Evolutionary conservation across 352 stramenopile species (phyloP).

Genomic region (Phytophthora melonis): DNA sequence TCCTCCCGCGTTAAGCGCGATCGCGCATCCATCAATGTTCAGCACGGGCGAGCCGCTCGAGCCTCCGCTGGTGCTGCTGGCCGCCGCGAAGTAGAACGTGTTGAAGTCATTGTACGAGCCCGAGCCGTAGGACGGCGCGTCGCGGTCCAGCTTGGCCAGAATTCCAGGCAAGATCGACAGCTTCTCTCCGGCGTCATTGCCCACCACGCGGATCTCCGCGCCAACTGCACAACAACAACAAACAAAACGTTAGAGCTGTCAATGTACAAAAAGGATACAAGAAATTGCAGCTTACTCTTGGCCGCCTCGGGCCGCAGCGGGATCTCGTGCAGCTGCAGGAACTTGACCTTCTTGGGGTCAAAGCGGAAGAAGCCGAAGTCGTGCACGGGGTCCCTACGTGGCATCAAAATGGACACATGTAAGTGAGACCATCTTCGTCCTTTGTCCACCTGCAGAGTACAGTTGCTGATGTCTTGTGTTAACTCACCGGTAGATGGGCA

Average conservation of each 20-base stretch:
- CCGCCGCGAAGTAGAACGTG: conserved; percentile 93
- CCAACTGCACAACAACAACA: conserved; percentile 59
- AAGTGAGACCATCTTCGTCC: background rate
- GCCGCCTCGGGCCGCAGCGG: conserved; percentile 85
- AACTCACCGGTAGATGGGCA: conserved; percentile 84
- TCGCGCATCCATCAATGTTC: conserved; percentile 88
- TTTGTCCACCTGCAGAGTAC: background rate
- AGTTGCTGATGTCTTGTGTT: background rate
- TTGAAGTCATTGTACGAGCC: conserved; percentile 93
- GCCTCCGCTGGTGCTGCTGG: conserved; percentile 88
- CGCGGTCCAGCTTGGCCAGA: conserved; percentile 91
- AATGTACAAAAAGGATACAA: background rate
- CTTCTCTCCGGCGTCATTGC: conserved; percentile 94
- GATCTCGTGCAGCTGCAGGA: conserved; percentile 88
- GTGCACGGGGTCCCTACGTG: conserved; percentile 84
- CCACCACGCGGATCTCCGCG: conserved; percentile 92
- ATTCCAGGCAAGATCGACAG: conserved; percentile 92
- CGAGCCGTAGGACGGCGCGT: conserved; percentile 89
- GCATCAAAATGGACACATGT: too few relatives aligned
- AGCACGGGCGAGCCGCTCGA: conserved; percentile 92
- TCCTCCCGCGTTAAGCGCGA: conserved; percentile 92
- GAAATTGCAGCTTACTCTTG: conserved; percentile 53
- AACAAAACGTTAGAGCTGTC: background rate
- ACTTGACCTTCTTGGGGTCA: conserved; percentile 90
- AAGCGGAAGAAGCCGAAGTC: conserved; percentile 95